Conservation (phyloP, 2,329 filamentous ascomycete genomes). For the Colletotrichum sojae region DNA sequence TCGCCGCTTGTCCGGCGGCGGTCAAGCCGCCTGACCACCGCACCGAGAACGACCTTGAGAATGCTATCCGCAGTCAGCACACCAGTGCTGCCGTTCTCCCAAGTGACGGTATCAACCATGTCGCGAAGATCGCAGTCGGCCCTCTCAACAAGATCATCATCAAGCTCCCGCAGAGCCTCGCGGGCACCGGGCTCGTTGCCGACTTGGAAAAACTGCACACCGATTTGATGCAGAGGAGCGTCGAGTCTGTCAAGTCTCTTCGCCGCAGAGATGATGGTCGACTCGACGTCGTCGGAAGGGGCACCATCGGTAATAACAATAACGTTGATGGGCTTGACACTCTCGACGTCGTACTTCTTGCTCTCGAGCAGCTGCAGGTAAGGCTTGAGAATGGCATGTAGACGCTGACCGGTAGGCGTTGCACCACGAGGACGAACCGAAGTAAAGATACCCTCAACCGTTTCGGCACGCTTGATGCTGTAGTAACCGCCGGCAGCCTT, state of each 20-base stretch:
- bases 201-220: conserved; percentile 97
- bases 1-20: conserved; percentile 43
- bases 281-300: conserved; percentile 84
- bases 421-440: conserved; percentile 73
- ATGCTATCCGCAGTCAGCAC: conserved; percentile 78
- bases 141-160: conserved; percentile 77
- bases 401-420: conserved; percentile 82
- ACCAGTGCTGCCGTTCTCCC: conserved; percentile 60
- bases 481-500: conserved; percentile 70
- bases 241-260: conserved; percentile 77
- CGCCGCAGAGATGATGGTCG: conserved; percentile 76
- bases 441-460: conserved; percentile 80
- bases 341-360: conserved; percentile 56
- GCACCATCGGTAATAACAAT: conserved; percentile 94
- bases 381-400: conserved; percentile 79
- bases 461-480: conserved; percentile 70
- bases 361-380: conserved; percentile 70
- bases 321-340: conserved; percentile 85
- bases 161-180: conserved; percentile 77
- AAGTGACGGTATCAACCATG: conserved; percentile 93
- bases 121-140: conserved; percentile 76
- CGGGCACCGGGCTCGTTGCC: conserved; percentile 79
- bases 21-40: conserved; percentile 70
- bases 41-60: conserved; percentile 86
- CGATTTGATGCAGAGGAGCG: conserved; percentile 85